Percentiles rank a stretch among this genome's conserved stretches.
Conservation (phyloP, 768 basidiomycete species). For the Mycena metata region DNA sequence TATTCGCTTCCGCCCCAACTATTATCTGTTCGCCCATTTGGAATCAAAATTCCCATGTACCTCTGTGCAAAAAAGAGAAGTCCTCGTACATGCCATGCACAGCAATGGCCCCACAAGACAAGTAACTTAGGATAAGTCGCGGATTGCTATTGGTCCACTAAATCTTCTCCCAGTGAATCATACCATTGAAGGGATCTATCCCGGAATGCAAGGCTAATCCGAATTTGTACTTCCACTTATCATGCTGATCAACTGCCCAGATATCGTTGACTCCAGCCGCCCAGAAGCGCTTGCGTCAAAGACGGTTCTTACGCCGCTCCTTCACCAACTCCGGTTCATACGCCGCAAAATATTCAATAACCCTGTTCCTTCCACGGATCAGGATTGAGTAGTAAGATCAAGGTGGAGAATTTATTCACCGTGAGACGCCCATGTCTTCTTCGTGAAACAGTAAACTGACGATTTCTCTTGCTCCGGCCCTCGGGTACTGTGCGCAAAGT, state of each 20-base stretch:
- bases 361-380: background rate
- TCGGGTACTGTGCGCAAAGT: constrained; percentile 41
- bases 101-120: too few species aligned
- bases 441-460: constrained; percentile 40
- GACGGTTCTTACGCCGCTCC: background rate
- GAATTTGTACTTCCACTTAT: too few species aligned
- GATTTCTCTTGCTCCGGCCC: constrained; percentile 45
- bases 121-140: constrained; percentile 35
- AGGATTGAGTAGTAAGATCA: constrained; percentile 5
- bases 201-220: constrained; percentile 9
- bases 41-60: too few species aligned
- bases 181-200: constrained; percentile 36
- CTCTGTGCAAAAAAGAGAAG: too few species aligned
- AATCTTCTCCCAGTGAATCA: constrained; percentile 41
- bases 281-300: constrained; percentile 9
- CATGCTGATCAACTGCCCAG: background rate
- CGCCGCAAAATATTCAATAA: background rate
- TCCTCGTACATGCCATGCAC: too few species aligned
- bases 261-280: constrained; percentile 5
- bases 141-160: constrained; percentile 47
- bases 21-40: too few species aligned
- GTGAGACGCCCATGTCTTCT: constrained; percentile 39
- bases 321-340: background rate
- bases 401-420: too few species aligned
- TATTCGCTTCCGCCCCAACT: background rate